Evolutionary conservation across 768 basidiomycete genomes (phyloP), one percentile per base, ranked within the genome.

Genomic region (Paxillus ammoniavirescens): DNA sequence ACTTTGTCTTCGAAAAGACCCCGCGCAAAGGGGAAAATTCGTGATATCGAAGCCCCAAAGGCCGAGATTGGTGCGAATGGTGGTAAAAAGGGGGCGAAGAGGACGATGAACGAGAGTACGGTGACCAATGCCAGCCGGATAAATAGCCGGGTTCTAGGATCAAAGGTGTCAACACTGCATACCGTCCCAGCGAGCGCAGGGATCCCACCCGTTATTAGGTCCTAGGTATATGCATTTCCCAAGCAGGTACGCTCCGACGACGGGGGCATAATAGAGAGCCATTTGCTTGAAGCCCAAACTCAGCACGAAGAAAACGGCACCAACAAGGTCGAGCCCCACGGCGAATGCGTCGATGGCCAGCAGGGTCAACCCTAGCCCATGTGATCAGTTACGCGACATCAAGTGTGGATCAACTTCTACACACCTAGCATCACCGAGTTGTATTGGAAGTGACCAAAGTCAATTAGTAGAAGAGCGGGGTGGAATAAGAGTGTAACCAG

Each of bases 1-100:
- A 98, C 95, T 65, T 96, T 95, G 73, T 96, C 93, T 65, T 96
- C 93, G 63, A 95, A 95, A 3, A 95, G 75, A 13, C 94, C 95
- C 28, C 95, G 85, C 6, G 82, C 78, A 66, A 98, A 93, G 0
- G 95, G 95, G 67, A 98, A 98, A 51, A 97, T 92, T 6, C 95
- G 85, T 13, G 75, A 75, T 43, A 95, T 74, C 14, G 89, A 83
- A 48, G 84, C 81, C n/a, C 80, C 55, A 56, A 91, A 77, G 21
- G 73, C 63, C 4, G 73, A 63, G 10, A 73, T 46, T 1, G 82
- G 74, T 1, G 82, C 74, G 49, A 91, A 80, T 0, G 86, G 85
- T 0, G 86, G 84, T 2, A 93, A 77, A 73, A 91, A 94, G 0
- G 94, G 93, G 0, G 82, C 66, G 66, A 95, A 93, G 15, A 95